Conservation (phyloP, 805 yeast species). For the Starmerella floris region DNA sequence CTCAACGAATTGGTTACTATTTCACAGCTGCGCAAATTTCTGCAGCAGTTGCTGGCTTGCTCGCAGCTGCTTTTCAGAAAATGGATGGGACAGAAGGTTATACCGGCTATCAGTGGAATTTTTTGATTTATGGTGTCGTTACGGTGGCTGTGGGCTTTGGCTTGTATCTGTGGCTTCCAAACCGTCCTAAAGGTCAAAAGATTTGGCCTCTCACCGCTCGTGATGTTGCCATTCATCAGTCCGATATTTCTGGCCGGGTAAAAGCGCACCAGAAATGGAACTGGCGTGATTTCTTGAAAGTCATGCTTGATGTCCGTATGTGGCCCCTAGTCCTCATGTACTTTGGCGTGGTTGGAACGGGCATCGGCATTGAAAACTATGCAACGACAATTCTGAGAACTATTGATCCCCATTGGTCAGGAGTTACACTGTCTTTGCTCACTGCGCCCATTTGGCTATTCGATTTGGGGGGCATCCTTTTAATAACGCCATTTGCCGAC, state of each 20-base stretch:
- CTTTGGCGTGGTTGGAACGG: constrained; percentile 88
- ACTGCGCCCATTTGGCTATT: constrained; percentile 88
- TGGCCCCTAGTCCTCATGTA: constrained; percentile 82
- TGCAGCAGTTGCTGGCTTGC: constrained; percentile 78
- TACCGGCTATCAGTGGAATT: constrained; percentile 82
- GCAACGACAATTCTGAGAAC: constrained; percentile 61
- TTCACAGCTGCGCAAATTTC: constrained; percentile 87
- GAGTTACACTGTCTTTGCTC: constrained; percentile 58
- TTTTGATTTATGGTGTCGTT: constrained; percentile 58
- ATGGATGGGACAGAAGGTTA: constrained; percentile 60
- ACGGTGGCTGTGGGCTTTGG: constrained; percentile 51
- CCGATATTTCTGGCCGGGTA: constrained; percentile 34
- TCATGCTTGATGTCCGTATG: constrained; percentile 49
- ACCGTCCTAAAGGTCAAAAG: constrained; percentile 39
- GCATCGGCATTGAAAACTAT: constrained; percentile 71
- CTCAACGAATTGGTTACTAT: constrained; percentile 73
- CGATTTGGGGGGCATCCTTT: constrained; percentile 60
- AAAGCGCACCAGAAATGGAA: constrained; percentile 44
- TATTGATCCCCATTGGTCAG: constrained; percentile 47
- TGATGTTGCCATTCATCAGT: constrained; percentile 45
- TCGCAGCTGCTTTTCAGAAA: constrained; percentile 76
- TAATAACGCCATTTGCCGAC: constrained; percentile 73
- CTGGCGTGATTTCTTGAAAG: constrained; percentile 40
- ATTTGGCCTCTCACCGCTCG: constrained; percentile 31
- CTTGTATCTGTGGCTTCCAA: constrained; percentile 77